phyloP scores from a whole-genome alignment of 2,329 filamentous ascomycete genomes.

The Eutypa lata region DNA sequence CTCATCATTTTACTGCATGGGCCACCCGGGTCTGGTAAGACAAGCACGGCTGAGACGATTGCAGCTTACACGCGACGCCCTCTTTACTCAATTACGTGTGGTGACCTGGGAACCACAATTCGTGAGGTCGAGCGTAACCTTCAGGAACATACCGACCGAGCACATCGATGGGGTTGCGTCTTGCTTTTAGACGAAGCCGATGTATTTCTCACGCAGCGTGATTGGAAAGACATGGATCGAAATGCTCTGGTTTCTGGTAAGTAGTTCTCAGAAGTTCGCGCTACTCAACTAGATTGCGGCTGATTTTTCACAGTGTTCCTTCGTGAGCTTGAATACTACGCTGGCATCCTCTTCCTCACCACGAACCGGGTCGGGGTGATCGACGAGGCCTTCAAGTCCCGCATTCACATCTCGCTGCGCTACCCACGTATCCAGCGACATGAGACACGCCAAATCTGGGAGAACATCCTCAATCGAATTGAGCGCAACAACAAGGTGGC shows the following conservation, averaged over 20 bases:
- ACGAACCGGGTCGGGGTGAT: constrained; percentile 19
- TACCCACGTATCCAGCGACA: constrained; percentile 11
- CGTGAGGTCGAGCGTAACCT: constrained; percentile 20
- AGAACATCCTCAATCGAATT: constrained; percentile 16
- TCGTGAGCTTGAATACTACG: constrained; percentile 15
- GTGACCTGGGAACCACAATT: constrained; percentile 26
- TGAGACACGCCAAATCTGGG: constrained; percentile 14
- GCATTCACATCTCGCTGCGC: constrained; percentile 17
- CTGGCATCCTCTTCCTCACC: constrained; percentile 19
- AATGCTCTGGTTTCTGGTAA: constrained; percentile 19
- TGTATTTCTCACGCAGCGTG: constrained; percentile 32
- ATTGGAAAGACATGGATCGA: constrained; percentile 6
- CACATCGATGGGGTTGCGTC: constrained; percentile 35
- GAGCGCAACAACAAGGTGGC: constrained; percentile 8
- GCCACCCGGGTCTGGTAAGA: constrained; percentile 41
- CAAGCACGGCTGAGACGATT: constrained; percentile 33
- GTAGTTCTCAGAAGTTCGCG: not conserved
- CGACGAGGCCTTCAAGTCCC: constrained; percentile 22
- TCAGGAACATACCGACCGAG: constrained; percentile 33
- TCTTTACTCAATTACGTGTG: constrained; percentile 29
- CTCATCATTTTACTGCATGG: constrained; percentile 43
- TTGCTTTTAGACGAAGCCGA: constrained; percentile 30
- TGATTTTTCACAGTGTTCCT: constrained; percentile 18
- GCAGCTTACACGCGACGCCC: constrained; percentile 31
- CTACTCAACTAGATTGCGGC: too few relatives aligned